phyloP scores from a whole-genome alignment of 1,284 basidiomycete species.

The Heimioporus retisporus region DNA sequence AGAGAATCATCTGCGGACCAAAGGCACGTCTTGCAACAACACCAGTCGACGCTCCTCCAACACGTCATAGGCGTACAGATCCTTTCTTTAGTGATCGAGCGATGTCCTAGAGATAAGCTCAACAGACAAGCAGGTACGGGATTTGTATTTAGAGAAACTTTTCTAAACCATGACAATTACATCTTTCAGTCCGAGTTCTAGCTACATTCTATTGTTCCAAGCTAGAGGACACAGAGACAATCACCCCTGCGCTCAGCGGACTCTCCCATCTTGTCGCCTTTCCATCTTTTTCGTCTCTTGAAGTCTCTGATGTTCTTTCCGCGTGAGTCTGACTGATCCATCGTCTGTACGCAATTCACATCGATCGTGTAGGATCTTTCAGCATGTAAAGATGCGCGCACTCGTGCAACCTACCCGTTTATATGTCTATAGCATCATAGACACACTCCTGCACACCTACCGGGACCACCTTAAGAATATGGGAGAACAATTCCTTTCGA shows the following conservation, averaged over 20 bases:
- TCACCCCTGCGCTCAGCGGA: conserved; percentile 82
- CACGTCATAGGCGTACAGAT: conserved; percentile 78
- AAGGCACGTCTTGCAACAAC: conserved; percentile 62
- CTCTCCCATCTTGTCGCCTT: conserved; percentile 76
- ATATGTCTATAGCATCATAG: conserved; percentile 86
- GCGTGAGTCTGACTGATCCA: conserved; percentile 60
- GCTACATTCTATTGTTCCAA: conserved; percentile 89
- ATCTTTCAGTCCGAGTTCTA: conserved; percentile 78
- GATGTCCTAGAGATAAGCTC: conserved; percentile 72
- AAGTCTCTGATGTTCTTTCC: conserved; percentile 74
- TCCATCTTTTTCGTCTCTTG: conserved; percentile 75
- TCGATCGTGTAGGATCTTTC: conserved; percentile 68
- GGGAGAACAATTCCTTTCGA: conserved; percentile 78
- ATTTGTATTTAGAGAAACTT: background rate
- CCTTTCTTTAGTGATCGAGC: conserved; percentile 72
- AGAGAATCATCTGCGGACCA: conserved; percentile 81
- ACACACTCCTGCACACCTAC: conserved; percentile 82
- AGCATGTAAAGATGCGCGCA: conserved; percentile 83
- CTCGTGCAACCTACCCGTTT: conserved; percentile 89
- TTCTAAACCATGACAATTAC: conserved; percentile 18
- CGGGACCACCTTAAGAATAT: conserved; percentile 78
- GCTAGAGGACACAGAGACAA: conserved; percentile 86
- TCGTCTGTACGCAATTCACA: conserved; percentile 5
- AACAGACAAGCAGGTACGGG: conserved; percentile 85
- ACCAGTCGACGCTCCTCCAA: conserved; percentile 22